Evolutionary conservation across 805 yeast genomes (phyloP), one percentile per base, ranked within the genome.

Genomic region (Isabelozyma pseudorhagii): DNA sequence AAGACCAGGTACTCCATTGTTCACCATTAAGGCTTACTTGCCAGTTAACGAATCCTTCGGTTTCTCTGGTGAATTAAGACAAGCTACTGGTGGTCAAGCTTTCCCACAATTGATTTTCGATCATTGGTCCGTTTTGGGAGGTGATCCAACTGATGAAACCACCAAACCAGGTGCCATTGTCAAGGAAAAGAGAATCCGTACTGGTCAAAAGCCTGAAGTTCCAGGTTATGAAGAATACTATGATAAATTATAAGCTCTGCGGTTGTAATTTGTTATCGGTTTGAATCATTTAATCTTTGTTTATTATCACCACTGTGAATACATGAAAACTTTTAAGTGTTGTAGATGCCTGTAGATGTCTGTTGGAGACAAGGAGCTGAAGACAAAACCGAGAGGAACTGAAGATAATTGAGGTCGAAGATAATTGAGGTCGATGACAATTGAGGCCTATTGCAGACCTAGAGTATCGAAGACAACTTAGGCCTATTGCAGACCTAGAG

Each of bases 81-180:
- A 93, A 83, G 97, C 98, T 74, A 93, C 99, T 72, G 97, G 97
- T 89, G 99, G 99, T 80, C 99, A 93, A 85, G 99, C 99, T 78
- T 93, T 93, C 99, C 99, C 99, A 81, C 98, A 93, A 83, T 84
- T 94, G 96, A 96, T 94, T 78, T 94, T 93, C 80, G 98, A 94
- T 79, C 99, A 93, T 79, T 93, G 98, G 98, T 81, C 90, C 62
- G 78, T 89, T 68, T 81, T 94, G 83, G 71, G 73, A 64, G 96
- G 97, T 78, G 94, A 91, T 79, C 96, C 96, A 74, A 79, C 87
- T 63, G 98, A 93, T 80, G 85, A 92, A 73, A 63, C 85, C 68
- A 60, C 83, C 57, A 81, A 81, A 74, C 82, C 84, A 58, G 85
- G 85, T 80, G 73, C 74, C 53, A 75, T 81, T 68, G 84, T 78